Evolutionary conservation across 768 basidiomycete genomes (phyloP).

Genomic region (Ramaria sp.): DNA sequence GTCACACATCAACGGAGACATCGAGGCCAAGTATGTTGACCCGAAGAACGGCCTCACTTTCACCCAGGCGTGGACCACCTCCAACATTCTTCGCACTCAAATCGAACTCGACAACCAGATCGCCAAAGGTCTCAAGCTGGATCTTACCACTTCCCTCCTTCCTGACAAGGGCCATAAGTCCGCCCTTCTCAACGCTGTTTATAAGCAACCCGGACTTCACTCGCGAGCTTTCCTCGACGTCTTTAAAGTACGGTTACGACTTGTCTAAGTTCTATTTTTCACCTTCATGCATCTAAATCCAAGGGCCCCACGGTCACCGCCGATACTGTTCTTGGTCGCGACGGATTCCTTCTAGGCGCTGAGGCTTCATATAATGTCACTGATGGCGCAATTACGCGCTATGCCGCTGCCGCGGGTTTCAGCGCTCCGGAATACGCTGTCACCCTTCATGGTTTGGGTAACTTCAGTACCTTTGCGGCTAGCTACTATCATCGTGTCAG

Average conservation of each 20-base stretch:
- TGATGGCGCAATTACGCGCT: conserved; percentile 84
- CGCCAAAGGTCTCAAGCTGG: conserved; percentile 95
- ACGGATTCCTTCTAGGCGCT: conserved; percentile 93
- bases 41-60: conserved; percentile 85
- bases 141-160: conserved; percentile 69
- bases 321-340: conserved; percentile 89
- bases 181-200: conserved; percentile 71
- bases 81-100: conserved; percentile 84
- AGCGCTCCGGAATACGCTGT: conserved; percentile 94
- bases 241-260: conserved; percentile 61
- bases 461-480: conserved; percentile 86
- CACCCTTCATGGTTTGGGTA: conserved; percentile 89
- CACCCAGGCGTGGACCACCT: conserved; percentile 93
- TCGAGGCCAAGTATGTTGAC: conserved; percentile 93
- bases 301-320: conserved; percentile 97
- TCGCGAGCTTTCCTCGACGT: conserved; percentile 82
- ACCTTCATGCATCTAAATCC: not conserved
- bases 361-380: conserved; percentile 97
- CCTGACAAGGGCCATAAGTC: conserved; percentile 65
- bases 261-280: not conserved
- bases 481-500: conserved; percentile 98
- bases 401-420: conserved; percentile 87
- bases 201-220: conserved; percentile 96
- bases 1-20: conserved; percentile 68
- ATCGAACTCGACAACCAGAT: conserved; percentile 96